Percentiles rank a stretch among this genome's conserved stretches.
phyloP scores from a whole-genome alignment of 2,329 filamentous ascomycete species.

The Aspergillus sergii region DNA sequence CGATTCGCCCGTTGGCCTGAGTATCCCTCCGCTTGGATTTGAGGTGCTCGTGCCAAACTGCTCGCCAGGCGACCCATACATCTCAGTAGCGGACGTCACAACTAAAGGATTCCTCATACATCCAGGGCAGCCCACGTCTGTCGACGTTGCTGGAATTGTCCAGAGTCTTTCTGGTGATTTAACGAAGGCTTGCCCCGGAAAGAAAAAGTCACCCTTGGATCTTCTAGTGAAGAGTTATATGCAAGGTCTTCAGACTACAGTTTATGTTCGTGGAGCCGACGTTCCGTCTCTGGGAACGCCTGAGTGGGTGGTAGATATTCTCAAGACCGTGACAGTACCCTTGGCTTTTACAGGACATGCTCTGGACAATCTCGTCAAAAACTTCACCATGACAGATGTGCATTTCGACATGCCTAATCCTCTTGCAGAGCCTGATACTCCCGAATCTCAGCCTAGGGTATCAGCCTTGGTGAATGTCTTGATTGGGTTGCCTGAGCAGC shows the following conservation, averaged over 20 bases:
- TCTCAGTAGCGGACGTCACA: conserved; percentile 75
- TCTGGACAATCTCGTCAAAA: conserved; percentile 80
- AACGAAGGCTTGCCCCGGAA: conserved; percentile 72
- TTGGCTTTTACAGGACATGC: conserved; percentile 80
- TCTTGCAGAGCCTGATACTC: conserved; percentile 72
- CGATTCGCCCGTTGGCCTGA: conserved; percentile 74
- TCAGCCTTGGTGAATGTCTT: conserved; percentile 82
- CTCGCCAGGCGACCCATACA: conserved; percentile 68
- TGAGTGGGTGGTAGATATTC: conserved; percentile 76
- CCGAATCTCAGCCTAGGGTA: conserved; percentile 73
- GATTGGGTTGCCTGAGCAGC: conserved; percentile 76
- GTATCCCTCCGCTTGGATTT: conserved; percentile 79
- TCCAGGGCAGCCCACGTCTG: conserved; percentile 67
- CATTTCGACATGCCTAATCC: conserved; percentile 84
- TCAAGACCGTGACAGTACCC: conserved; percentile 80
- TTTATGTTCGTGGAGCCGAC: conserved; percentile 81
- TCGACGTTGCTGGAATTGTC: conserved; percentile 73
- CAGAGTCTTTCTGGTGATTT: conserved; percentile 73
- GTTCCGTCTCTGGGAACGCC: conserved; percentile 70
- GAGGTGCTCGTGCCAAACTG: conserved; percentile 86
- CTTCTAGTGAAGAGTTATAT: conserved; percentile 79
- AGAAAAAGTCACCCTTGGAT: conserved; percentile 80
- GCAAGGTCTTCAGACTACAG: conserved; percentile 72
- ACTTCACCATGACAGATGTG: conserved; percentile 83
- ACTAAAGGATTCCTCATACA: conserved; percentile 69